Percentiles rank a stretch among this genome's conserved stretches.
These are phyloP conservation scores for Leccinum fallax DNA, from an alignment of 1,284 basidiomycete species.

Conservation along the genomic window DNA sequence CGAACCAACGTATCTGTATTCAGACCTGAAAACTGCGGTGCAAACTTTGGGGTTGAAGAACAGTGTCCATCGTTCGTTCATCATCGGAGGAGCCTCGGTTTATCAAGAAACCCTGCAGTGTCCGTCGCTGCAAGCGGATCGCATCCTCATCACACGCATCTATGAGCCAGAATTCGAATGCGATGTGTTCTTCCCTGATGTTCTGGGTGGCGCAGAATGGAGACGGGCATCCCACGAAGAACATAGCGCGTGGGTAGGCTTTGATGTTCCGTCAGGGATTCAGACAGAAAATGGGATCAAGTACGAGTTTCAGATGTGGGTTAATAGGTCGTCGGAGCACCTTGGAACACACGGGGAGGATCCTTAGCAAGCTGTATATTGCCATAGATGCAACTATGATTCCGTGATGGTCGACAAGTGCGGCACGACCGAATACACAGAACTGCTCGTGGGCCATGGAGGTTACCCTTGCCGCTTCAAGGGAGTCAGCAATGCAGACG, in stretches of 20 bases:
- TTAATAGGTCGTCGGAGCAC: constrained; percentile 27
- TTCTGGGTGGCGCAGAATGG: constrained; percentile 58
- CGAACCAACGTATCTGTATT: constrained; percentile 18
- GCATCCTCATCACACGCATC: constrained; percentile 88
- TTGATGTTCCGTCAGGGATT: constrained; percentile 73
- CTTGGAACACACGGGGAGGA: not conserved
- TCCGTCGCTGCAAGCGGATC: constrained; percentile 57
- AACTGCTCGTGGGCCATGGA: not conserved
- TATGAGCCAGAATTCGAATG: constrained; percentile 78
- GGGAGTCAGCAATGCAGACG: constrained; percentile 14
- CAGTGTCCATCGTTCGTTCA: constrained; percentile 60
- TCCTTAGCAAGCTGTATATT: constrained; percentile 6
- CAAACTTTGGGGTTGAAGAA: constrained; percentile 18
- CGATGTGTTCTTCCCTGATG: constrained; percentile 87
- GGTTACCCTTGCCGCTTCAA: constrained; percentile 62
- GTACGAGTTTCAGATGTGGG: constrained; percentile 96
- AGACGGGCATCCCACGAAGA: constrained; percentile 57
- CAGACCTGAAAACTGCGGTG: constrained; percentile 25
- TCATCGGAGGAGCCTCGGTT: constrained; percentile 90
- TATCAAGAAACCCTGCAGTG: constrained; percentile 70
- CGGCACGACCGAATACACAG: not conserved
- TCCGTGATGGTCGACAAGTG: not conserved
- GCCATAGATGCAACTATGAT: constrained; percentile 3
- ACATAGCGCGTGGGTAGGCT: constrained; percentile 73
- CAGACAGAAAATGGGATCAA: constrained; percentile 80